phyloP scores from a whole-genome alignment of 2,329 filamentous ascomycete species.

The Diplodia seriata region DNA sequence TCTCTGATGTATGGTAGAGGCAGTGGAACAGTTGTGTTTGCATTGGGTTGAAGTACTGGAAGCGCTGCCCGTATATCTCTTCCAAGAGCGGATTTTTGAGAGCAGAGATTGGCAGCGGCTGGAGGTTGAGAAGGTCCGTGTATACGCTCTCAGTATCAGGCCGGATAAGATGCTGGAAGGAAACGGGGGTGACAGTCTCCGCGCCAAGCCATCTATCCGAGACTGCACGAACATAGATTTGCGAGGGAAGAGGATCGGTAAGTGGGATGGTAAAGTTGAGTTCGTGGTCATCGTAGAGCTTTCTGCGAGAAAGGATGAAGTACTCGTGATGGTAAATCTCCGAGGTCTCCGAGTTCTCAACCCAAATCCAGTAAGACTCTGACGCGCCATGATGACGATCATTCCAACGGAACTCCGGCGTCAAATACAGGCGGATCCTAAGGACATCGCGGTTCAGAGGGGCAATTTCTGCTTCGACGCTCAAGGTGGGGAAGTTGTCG shows the following conservation, averaged over 20 bases:
- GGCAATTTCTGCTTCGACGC: slow-evolving; percentile 91
- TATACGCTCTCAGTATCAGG: slow-evolving; percentile 98
- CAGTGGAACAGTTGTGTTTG: slow-evolving; percentile 98
- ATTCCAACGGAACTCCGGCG: slow-evolving; percentile 93
- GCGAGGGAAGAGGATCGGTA: slow-evolving; percentile 88
- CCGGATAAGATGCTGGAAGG: slow-evolving; percentile 96
- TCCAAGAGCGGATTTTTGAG: slow-evolving; percentile 87
- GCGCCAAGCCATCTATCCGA: slow-evolving; percentile 97
- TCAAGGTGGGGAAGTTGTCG: slow-evolving; percentile 89
- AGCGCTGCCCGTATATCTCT: slow-evolving; percentile 85
- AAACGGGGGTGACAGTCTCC: slow-evolving; percentile 92
- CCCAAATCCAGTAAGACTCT: slow-evolving; percentile 98
- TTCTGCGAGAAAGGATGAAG: slow-evolving; percentile 89
- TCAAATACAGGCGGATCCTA: slow-evolving; percentile 84
- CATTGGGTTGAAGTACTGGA: slow-evolving; percentile 99
- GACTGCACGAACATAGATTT: slow-evolving; percentile 94
- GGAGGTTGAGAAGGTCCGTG: slow-evolving; percentile 89
- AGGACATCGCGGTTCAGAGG: slow-evolving; percentile 94
- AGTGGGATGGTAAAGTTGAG: slow-evolving; percentile 97
- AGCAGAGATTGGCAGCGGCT: slow-evolving; percentile 85
- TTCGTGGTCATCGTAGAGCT: slow-evolving; percentile 95
- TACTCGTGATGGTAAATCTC: slow-evolving; percentile 98
- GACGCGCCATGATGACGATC: slow-evolving; percentile 92
- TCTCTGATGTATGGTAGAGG: slow-evolving; percentile 88
- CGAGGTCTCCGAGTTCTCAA: slow-evolving; percentile 96